phyloP scores from a whole-genome alignment of 2,329 filamentous ascomycete species.

The Monosporascus ibericus region DNA sequence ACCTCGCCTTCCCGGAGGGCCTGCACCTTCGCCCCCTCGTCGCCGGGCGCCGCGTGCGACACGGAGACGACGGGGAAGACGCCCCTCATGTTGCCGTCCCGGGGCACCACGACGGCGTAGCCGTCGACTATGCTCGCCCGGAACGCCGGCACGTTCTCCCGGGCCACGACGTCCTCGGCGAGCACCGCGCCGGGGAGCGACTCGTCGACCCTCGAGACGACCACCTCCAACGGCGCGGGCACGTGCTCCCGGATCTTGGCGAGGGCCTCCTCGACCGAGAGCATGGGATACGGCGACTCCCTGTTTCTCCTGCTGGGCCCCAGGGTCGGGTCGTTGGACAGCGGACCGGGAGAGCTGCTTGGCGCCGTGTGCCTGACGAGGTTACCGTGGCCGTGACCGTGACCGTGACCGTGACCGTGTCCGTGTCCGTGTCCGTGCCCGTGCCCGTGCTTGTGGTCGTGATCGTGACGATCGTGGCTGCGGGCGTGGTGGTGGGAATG shows the following conservation, averaged over 20 bases:
- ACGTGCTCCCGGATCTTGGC: conserved; percentile 66
- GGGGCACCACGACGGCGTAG: conserved; percentile 72
- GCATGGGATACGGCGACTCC: conserved; percentile 87
- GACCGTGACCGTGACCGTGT: conserved; percentile 32
- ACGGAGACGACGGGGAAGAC: conserved; percentile 80
- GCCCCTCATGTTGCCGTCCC: conserved; percentile 62
- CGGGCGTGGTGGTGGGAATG: conserved; percentile 37
- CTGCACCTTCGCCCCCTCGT: conserved; percentile 47
- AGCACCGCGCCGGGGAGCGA: conserved; percentile 70
- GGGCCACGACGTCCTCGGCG: conserved; percentile 73
- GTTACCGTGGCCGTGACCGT: conserved; percentile 56
- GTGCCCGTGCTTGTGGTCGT: conserved; percentile 42
- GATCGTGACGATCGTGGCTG: conserved; percentile 40
- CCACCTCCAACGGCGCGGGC: conserved; percentile 48
- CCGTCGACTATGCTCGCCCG: conserved; percentile 95
- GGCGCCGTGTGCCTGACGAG: conserved; percentile 69
- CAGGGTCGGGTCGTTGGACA: conserved; percentile 56
- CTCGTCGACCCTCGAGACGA: conserved; percentile 55
- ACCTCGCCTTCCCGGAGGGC: conserved; percentile 68
- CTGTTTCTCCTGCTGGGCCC: conserved; percentile 68
- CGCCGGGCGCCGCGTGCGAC: conserved; percentile 73
- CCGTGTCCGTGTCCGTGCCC: conserved; percentile 44
- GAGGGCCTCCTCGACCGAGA: conserved; percentile 77
- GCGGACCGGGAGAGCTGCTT: conserved; percentile 37
- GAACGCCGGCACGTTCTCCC: conserved; percentile 85